A percentile compares a stretch with the other conserved stretches of the same genome.
These are phyloP conservation scores for Penicillium sp. DNA, from an alignment of 2,329 filamentous ascomycete species.

Conservation along the genomic window DNA sequence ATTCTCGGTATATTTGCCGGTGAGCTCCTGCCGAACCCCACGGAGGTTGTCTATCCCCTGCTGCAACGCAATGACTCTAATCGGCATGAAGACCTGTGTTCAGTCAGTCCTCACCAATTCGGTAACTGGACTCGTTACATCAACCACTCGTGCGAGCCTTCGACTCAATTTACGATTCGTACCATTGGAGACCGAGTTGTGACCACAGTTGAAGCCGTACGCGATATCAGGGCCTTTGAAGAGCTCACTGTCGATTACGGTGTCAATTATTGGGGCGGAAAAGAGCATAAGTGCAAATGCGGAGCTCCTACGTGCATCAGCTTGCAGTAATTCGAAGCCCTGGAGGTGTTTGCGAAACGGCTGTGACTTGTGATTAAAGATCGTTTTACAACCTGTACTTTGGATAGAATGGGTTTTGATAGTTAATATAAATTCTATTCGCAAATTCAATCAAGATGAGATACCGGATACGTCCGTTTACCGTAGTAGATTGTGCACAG, in stretches of 20 bases:
- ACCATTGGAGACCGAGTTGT: conserved; percentile 22
- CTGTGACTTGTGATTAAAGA: not conserved
- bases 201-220: conserved; percentile 20
- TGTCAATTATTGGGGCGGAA: conserved; percentile 23
- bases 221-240: conserved; percentile 32
- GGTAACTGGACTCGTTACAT: conserved; percentile 39
- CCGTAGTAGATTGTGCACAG: too few relatives aligned
- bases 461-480: too few relatives aligned
- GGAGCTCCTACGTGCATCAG: not conserved
- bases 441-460: not conserved
- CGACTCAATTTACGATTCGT: conserved; percentile 16
- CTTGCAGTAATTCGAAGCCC: not conserved
- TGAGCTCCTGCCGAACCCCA: conserved; percentile 13
- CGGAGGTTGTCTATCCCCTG: conserved; percentile 23
- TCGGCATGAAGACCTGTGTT: not conserved
- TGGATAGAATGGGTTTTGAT: not conserved
- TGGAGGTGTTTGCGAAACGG: not conserved
- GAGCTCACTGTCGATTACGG: conserved; percentile 38
- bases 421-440: not conserved
- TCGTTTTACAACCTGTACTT: not conserved
- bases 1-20: conserved; percentile 29
- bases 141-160: conserved; percentile 36
- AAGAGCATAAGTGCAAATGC: not conserved
- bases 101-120: conserved; percentile 18
- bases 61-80: not conserved